Base-by-base conservation (phyloP, 306 rosid genomes). In the Cicer yamashitae region DNA sequence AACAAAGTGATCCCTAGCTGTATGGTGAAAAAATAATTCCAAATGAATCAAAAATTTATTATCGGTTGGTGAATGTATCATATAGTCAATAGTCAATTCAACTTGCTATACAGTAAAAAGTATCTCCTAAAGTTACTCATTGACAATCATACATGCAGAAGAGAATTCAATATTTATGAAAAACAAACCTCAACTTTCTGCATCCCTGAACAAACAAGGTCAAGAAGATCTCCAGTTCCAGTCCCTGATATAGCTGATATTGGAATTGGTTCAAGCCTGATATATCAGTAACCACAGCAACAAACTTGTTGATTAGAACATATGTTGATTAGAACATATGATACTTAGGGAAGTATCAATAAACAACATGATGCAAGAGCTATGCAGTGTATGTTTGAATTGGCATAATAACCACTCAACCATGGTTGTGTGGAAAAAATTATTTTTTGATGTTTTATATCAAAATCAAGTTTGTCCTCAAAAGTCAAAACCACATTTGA, bases 211-310 rank as follows among this genome's bases (percentile, higher is more conserved):
- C 98, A 94, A 79, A 91, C 84, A 86, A 94, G 90, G 84, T 91
- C 97, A 64, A 94, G 98, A 85, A 94, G 97, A 79, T 89, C 96
- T 80, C 98, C 98, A 40, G 97, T 94, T 84, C 98, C 97, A 12
- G 97, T 73, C 69, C 98, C 98, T 54, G 98, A 90, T 67, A 94
- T 67, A 79, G 97, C 98, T 84, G 98, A 94, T 82, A 94, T 56
- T 38, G 97, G 89, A 67, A 88, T 77, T 37, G 97, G 97, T 74
- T 91, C 88, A 84, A 84, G 86, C 89, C 98, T 94, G 87, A 67
- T 75, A 38, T 18, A 61, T 56, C 22, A 78, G 53, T 52, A 80
- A 79, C 43, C 58, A 85, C 64, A 79, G 75, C 14, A 80, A 75
- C 17, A 18, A 59, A 59, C 56, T 48, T 58, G 59, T 54, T 64